These are phyloP conservation scores for Aspergillus ruber DNA, from an alignment of 2,329 filamentous ascomycete genomes.

Conservation along the genomic window DNA sequence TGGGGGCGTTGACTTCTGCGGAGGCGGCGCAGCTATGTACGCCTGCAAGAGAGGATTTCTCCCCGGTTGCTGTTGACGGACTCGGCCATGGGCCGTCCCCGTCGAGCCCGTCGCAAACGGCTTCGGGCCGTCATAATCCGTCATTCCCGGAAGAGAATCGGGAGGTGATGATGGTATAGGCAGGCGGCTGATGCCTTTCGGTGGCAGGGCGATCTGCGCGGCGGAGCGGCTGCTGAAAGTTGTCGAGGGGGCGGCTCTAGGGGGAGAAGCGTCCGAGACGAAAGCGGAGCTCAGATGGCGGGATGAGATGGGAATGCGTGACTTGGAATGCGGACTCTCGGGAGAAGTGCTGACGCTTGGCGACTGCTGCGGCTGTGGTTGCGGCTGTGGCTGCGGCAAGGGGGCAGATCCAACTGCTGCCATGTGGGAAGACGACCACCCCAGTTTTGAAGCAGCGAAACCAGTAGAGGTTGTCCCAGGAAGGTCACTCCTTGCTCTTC, in stretches of 20 bases:
- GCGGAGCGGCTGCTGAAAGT: conserved; percentile 24
- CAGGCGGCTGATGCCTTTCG: conserved; percentile 35
- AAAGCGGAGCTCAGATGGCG: conserved; percentile 35
- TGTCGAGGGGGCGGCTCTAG: conserved; percentile 29
- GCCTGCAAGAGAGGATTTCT: conserved; percentile 61
- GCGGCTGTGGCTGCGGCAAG: conserved; percentile 4
- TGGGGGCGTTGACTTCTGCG: conserved; percentile 65
- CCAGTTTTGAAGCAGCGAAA: conserved; percentile 18
- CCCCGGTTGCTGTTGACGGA: conserved; percentile 34
- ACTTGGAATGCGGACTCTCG: conserved; percentile 32
- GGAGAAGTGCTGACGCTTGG: conserved; percentile 21
- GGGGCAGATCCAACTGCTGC: conserved; percentile 25
- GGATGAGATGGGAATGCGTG: conserved; percentile 41
- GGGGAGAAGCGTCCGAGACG: conserved; percentile 22
- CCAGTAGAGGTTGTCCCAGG: conserved; percentile 30
- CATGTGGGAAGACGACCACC: conserved; percentile 20
- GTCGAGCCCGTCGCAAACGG: conserved; percentile 28
- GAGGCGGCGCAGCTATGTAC: conserved; percentile 63
- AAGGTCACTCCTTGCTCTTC: conserved; percentile 52
- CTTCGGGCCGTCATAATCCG: conserved; percentile 20
- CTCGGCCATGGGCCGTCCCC: conserved; percentile 28
- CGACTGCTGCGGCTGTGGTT: not conserved
- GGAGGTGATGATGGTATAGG: conserved; percentile 30
- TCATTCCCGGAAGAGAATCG: conserved; percentile 21
- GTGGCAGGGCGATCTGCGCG: conserved; percentile 26